Evolutionary conservation across 2,329 filamentous ascomycete genomes (phyloP).

Genomic region (Calonectria pauciramosa): DNA sequence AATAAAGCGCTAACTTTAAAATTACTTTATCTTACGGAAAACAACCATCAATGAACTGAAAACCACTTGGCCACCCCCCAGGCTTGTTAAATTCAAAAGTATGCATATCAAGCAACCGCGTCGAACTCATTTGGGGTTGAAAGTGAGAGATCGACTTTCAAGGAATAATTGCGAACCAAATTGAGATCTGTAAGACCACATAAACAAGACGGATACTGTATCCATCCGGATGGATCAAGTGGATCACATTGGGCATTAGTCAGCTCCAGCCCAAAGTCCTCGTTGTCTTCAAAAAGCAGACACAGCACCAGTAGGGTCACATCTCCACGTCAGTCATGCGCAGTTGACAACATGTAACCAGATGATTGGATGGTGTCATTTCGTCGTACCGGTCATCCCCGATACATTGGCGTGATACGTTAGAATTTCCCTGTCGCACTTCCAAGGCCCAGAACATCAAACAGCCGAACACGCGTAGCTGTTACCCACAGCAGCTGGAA

Average conservation of each 20-base stretch:
- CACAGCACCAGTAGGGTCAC: not conserved
- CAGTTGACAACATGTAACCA: not conserved
- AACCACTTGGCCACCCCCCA: no score
- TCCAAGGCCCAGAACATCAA: not conserved
- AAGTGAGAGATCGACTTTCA: no score
- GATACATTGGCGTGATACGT: not conserved
- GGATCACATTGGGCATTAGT: not conserved
- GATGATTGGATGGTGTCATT: not conserved
- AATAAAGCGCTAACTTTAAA: no score
- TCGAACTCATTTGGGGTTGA: no score
- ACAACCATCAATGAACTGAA: no score
- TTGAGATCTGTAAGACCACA: not conserved
- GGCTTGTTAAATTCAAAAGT: no score
- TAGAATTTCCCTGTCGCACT: not conserved
- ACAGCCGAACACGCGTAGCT: not conserved
- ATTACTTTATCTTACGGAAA: no score
- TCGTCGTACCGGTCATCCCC: not conserved
- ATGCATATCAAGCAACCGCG: no score
- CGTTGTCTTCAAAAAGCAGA: not conserved
- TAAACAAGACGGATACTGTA: not conserved
- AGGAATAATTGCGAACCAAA: not conserved
- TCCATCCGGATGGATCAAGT: not conserved
- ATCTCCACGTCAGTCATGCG: constrained; percentile 1
- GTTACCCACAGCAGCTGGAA: not conserved
- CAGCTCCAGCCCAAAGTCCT: not conserved